A percentile compares a stretch with the other conserved stretches of the same genome.
Evolutionary conservation across 345 rosid species (phyloP).

Genomic region (Cardamine chenopodiifolia): DNA sequence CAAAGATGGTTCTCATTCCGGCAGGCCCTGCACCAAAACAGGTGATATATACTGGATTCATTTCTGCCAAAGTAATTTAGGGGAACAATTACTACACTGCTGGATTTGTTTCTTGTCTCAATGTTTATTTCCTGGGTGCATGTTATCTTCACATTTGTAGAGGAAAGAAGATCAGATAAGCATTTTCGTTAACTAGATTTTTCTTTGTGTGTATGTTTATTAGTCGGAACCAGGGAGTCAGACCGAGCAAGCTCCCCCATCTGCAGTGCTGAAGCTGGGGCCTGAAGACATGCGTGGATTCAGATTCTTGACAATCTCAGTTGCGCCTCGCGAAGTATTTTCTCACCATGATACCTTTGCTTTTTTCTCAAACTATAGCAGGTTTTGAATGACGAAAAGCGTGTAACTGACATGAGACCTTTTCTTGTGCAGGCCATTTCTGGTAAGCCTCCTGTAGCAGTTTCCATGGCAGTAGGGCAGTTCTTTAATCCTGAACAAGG

Average conservation of each 20-base stretch:
- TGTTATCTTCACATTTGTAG: neutral
- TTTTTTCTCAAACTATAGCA: slow-evolving; percentile 3
- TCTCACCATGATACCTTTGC: slow-evolving; percentile 16
- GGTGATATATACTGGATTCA: slow-evolving; percentile 49
- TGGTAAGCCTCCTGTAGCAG: slow-evolving; percentile 98
- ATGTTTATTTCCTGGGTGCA: neutral
- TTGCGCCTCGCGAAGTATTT: slow-evolving; percentile 91
- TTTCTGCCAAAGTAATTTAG: slow-evolving; percentile 7
- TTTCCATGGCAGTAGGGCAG: slow-evolving; percentile 98
- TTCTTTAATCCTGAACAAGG: slow-evolving; percentile 91
- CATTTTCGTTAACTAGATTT: slow-evolving; percentile 26
- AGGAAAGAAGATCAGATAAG: neutral
- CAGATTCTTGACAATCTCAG: slow-evolving; percentile 91
- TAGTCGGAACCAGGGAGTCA: slow-evolving; percentile 98
- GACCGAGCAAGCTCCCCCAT: slow-evolving; percentile 99
- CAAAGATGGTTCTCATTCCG: slow-evolving; percentile 94
- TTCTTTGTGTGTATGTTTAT: slow-evolving; percentile 28
- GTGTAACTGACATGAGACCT: slow-evolving; percentile 32
- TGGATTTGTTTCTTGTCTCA: slow-evolving; percentile 16
- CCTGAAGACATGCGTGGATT: slow-evolving; percentile 84
- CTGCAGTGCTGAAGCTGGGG: slow-evolving; percentile 71
- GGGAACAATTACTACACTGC: neutral
- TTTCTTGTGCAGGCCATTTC: slow-evolving; percentile 71
- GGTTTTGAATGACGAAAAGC: slow-evolving; percentile 20
- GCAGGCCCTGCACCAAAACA: slow-evolving; percentile 94